phyloP scores from a whole-genome alignment of 1,139 yeast species.

The Blastobotrys arbuscula region DNA sequence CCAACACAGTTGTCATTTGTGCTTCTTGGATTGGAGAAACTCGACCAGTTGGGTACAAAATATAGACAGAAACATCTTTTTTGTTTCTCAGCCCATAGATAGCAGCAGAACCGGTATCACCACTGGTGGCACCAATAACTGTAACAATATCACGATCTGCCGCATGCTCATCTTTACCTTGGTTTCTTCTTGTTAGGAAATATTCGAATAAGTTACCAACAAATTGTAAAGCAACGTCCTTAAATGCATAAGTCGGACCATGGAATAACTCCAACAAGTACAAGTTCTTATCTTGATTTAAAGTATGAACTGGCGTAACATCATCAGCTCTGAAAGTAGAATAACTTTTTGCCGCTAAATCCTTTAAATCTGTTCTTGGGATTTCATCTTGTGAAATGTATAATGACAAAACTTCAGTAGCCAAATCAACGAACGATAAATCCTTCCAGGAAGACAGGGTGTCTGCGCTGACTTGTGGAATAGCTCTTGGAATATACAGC shows the following conservation, averaged over 20 bases:
- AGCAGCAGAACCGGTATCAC: slow-evolving; percentile 99
- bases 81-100: slow-evolving; percentile 95
- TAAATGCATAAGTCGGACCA: slow-evolving; percentile 98
- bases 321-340: slow-evolving; percentile 82
- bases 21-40: slow-evolving; percentile 97
- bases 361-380: slow-evolving; percentile 58
- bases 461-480: slow-evolving; percentile 61
- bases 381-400: slow-evolving; percentile 70
- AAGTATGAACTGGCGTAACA: slow-evolving; percentile 73
- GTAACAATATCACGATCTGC: slow-evolving; percentile 74
- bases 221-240: slow-evolving; percentile 96
- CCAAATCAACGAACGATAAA: slow-evolving; percentile 75
- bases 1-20: slow-evolving; percentile 98
- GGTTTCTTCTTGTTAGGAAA: slow-evolving; percentile 74
- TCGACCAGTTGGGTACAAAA: slow-evolving; percentile 93
- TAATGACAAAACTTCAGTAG: slow-evolving; percentile 75
- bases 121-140: slow-evolving; percentile 98
- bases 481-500: slow-evolving; percentile 76
- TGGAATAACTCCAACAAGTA: slow-evolving; percentile 89
- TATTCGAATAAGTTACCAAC: slow-evolving; percentile 95
- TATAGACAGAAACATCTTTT: slow-evolving; percentile 93
- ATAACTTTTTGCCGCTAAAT: slow-evolving; percentile 64
- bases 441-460: slow-evolving; percentile 66
- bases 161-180: slow-evolving; percentile 47
- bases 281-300: slow-evolving; percentile 53